Conservation (phyloP, 345 rosid species). For the Litchi chinensis region DNA sequence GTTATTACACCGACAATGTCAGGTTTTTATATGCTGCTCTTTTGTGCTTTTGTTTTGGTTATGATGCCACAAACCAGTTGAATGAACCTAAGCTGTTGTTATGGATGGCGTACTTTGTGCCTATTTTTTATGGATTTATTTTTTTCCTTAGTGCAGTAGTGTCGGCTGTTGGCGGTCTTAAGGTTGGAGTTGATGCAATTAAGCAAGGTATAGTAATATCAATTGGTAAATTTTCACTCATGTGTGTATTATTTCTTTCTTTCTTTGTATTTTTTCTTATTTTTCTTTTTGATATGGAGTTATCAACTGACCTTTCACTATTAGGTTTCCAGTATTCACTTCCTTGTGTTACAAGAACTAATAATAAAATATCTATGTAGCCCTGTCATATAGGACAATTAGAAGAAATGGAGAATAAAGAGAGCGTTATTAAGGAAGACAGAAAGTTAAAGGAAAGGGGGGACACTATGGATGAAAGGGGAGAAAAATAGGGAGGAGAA, state of each 20-base stretch:
- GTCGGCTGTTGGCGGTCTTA: constrained; percentile 97
- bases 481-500: not conserved
- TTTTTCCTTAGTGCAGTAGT: constrained; percentile 60
- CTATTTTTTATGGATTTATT: constrained; percentile 13
- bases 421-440: not conserved
- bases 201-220: constrained; percentile 57
- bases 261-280: no score
- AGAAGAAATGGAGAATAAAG: not conserved
- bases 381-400: not conserved
- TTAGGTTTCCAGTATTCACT: not conserved
- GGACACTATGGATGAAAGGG: not conserved
- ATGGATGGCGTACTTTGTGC: constrained; percentile 2
- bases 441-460: not conserved
- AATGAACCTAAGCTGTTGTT: not conserved
- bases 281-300: not conserved
- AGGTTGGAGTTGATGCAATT: constrained; percentile 78
- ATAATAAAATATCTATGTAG: not conserved
- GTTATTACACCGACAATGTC: constrained; percentile 99
- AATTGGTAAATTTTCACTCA: not conserved
- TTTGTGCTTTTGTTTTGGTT: constrained; percentile 13
- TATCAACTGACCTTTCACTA: not conserved
- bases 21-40: constrained; percentile 53
- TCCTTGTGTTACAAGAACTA: not conserved
- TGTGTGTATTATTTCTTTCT: not conserved
- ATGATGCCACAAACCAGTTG: not conserved